Conservation (phyloP, 1,284 basidiomycete species). For the Cutaneotrichosporon spelunceum region DNA sequence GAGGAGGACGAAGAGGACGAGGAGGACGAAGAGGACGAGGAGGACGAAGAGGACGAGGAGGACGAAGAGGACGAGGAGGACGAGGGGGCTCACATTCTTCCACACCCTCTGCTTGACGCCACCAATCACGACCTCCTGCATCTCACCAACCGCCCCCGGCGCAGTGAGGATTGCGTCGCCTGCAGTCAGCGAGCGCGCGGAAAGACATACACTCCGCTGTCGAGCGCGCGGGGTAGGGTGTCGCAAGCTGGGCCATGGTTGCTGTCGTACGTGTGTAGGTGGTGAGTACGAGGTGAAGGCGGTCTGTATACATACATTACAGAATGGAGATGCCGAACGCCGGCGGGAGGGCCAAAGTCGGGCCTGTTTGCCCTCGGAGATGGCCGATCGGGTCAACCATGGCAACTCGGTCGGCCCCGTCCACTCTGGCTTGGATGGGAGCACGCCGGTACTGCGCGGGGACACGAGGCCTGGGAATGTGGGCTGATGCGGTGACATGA, state of each 20-base stretch:
- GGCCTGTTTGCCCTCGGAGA: too few species aligned
- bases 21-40: too few species aligned
- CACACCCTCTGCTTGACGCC: constrained; percentile 34
- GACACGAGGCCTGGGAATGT: too few species aligned
- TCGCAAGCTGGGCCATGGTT: neutral
- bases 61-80: too few species aligned
- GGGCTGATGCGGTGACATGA: too few species aligned
- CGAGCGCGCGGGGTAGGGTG: neutral
- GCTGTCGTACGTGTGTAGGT: neutral
- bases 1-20: too few species aligned
- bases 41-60: too few species aligned
- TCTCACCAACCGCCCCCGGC: constrained; percentile 39
- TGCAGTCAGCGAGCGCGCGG: neutral
- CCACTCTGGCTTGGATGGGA: too few species aligned
- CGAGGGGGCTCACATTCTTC: constrained; percentile 45
- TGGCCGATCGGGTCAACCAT: neutral
- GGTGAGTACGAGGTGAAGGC: neutral
- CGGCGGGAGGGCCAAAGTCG: neutral
- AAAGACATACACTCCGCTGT: neutral
- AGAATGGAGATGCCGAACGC: neutral
- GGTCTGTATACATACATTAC: too few species aligned
- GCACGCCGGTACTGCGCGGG: too few species aligned
- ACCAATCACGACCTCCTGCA: constrained; percentile 26
- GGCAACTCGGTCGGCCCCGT: too few species aligned
- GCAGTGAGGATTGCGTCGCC: constrained; percentile 18